Conservation (phyloP, 2,329 filamentous ascomycete species). For the Tolypocladium pustulatum region DNA sequence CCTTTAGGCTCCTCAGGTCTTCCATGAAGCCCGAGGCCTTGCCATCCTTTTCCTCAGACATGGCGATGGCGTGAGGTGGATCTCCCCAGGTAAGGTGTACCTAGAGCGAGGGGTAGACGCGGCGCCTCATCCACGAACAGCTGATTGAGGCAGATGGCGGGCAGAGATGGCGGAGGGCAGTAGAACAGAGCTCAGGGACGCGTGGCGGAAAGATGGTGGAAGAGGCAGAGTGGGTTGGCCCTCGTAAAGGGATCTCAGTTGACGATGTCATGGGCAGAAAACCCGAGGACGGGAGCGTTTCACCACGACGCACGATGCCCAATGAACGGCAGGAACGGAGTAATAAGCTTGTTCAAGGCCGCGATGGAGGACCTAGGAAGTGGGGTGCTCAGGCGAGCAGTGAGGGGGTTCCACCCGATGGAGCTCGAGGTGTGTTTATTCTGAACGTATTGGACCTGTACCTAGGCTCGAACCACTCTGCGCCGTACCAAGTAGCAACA, state of each 20-base stretch:
- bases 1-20: slow-evolving; percentile 44
- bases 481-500: neutral
- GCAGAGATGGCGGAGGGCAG: neutral
- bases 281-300: neutral
- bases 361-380: neutral
- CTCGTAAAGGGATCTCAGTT: neutral
- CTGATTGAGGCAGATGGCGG: neutral
- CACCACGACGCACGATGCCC: neutral
- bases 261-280: neutral
- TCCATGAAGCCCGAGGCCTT: slow-evolving; percentile 24
- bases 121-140: neutral
- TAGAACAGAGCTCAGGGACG: neutral
- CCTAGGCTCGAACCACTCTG: neutral
- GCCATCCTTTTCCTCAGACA: slow-evolving; percentile 14
- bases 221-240: neutral
- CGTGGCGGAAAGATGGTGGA: neutral
- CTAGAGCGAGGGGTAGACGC: neutral
- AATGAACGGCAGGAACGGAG: neutral
- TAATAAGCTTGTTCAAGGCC: neutral
- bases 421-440: neutral
- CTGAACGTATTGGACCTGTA: neutral
- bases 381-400: neutral
- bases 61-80: slow-evolving; percentile 5
- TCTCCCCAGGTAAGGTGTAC: neutral
- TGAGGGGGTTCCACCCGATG: neutral